Base-by-base conservation (phyloP, 2,329 filamentous ascomycete species). In the Sphaerulina populicola region DNA sequence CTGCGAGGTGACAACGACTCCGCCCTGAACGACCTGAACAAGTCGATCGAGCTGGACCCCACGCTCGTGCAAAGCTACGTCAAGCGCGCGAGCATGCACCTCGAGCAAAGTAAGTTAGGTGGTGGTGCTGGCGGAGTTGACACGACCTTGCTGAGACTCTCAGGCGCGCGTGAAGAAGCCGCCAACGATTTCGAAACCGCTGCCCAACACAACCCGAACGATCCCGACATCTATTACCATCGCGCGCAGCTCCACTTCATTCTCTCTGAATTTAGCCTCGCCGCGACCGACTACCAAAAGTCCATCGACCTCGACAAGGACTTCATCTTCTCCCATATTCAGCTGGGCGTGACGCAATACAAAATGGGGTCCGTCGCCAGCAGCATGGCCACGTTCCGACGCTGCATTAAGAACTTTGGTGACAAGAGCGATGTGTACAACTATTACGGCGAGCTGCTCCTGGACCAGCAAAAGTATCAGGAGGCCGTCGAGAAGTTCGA, bases 241-340 rank as follows among this genome's bases (percentile, higher is more conserved):
- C 90, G 93, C 57, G 93, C 93, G 11, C 93, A 98, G 72, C 82
- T 97, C 18, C 90, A 96, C 75, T 98, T 98, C 74, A 97, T 98
- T 71, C 88, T 95, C 63, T 83, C 85, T 51, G 91, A 97, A 68
- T 94, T 94, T 62, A 82, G 85, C 50, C 88, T 94, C 61, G 93
- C 93, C 4, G 90, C 93, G 54, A 95, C 94, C 75, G 93, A 98
- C 74, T 98, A 98, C 75, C 93, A 98, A 71, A 96, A 94, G 74
- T 97, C 93, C 2, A 98, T 98, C 65, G 93, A 98, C 64, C 80
- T 98, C 29, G 93, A 98, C 75, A 80, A 82, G 62, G 83, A 88
- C 61, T 98, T 98, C 72, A 98, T 98, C 74, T 98, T 95, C 79
- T 97, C 91, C 6, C 93, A 98, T 74, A 98, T 98, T 65, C 93